phyloP scores from a whole-genome alignment of 2,329 filamentous ascomycete genomes.

The Monosporascus sp. region DNA sequence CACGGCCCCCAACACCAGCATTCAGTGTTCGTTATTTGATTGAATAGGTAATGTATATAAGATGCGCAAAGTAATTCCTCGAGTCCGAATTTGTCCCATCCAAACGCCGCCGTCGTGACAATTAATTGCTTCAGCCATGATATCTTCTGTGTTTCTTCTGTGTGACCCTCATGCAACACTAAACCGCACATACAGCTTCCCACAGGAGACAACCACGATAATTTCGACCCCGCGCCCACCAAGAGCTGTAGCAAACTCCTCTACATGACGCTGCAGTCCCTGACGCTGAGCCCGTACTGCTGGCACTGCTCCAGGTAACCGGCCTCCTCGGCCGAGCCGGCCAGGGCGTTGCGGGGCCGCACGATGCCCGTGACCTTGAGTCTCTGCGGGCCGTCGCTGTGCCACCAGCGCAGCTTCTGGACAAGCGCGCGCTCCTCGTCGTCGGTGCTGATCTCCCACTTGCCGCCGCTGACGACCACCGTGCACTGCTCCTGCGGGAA shows the following conservation, averaged over 20 bases:
- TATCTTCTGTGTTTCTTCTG: too few species aligned
- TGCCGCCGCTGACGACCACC: constrained; percentile 76
- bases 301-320: constrained; percentile 72
- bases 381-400: constrained; percentile 76
- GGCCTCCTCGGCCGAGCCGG: constrained; percentile 62
- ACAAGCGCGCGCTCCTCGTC: constrained; percentile 64
- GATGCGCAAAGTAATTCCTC: too few species aligned
- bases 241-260: not conserved
- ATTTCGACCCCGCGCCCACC: not conserved
- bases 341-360: constrained; percentile 52
- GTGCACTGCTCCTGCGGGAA: constrained; percentile 71
- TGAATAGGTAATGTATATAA: too few species aligned
- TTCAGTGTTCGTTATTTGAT: too few species aligned
- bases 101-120: too few species aligned
- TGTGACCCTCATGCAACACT: too few species aligned
- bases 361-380: constrained; percentile 72
- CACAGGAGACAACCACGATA: too few species aligned
- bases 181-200: too few species aligned
- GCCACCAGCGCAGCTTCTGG: constrained; percentile 88
- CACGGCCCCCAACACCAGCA: too few species aligned
- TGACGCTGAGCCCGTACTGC: constrained; percentile 38
- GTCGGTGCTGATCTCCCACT: constrained; percentile 78
- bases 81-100: too few species aligned
- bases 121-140: too few species aligned
- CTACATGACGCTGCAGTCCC: constrained; percentile 51